These are phyloP conservation scores for Lepidopterella palustris DNA, from an alignment of 495 filamentous ascomycete species.

Conservation along the genomic window DNA sequence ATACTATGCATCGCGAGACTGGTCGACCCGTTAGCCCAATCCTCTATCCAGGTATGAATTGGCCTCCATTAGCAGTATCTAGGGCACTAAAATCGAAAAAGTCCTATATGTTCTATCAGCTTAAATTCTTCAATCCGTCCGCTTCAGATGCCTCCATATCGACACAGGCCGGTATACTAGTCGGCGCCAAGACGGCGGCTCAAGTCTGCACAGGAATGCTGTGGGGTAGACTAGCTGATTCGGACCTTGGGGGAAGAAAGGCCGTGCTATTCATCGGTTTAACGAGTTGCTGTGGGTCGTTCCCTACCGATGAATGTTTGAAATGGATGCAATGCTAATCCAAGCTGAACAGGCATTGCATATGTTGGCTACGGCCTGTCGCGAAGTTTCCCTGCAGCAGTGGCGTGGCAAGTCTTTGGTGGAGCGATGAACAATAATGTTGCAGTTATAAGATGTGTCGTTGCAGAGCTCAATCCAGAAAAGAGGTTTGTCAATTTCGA, in stretches of 20 bases:
- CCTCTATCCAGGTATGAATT: not conserved
- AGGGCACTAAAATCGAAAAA: slow-evolving; percentile 1
- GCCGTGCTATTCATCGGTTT: slow-evolving; percentile 9
- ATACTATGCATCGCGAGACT: slow-evolving; percentile 1
- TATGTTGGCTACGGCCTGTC: slow-evolving; percentile 14
- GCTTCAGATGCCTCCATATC: slow-evolving; percentile 1
- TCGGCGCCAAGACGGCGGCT: slow-evolving; percentile 7
- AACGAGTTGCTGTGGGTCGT: not conserved
- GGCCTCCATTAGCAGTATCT: not conserved
- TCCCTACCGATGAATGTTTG: not conserved
- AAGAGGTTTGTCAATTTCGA: not conserved
- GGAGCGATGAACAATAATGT: slow-evolving; percentile 9
- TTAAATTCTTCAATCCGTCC: slow-evolving; percentile 7
- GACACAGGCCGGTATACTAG: slow-evolving; percentile 10
- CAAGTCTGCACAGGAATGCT: slow-evolving; percentile 13
- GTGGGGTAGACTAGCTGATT: slow-evolving; percentile 15
- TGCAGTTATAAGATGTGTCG: slow-evolving; percentile 8
- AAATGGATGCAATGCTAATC: not conserved
- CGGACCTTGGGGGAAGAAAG: slow-evolving; percentile 4
- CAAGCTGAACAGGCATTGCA: not conserved
- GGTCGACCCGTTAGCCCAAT: slow-evolving; percentile 3
- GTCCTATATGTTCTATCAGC: slow-evolving; percentile 17
- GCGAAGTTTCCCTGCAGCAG: not conserved
- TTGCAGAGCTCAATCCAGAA: slow-evolving; percentile 14
- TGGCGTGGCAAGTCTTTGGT: slow-evolving; percentile 10